Conservation (phyloP, 23 red algal genomes). For the Gracilaria gracilis region DNA sequence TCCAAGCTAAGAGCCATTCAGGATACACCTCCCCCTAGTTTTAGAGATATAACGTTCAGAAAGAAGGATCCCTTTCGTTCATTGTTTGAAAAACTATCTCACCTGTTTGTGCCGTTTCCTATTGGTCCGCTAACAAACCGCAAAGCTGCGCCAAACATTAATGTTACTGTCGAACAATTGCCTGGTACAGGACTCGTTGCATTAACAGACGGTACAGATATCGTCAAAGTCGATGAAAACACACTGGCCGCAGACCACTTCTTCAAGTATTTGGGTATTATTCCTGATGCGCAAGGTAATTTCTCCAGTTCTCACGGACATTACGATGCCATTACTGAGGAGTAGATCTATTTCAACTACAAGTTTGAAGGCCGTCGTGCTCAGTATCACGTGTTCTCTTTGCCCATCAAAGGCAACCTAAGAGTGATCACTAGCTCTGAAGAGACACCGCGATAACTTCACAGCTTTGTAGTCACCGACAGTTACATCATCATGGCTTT, state of each 20-base stretch:
- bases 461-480: constrained; percentile 61
- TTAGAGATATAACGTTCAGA: constrained; percentile 11
- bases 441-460: constrained; percentile 45
- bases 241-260: constrained; percentile 41
- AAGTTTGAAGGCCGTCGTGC: constrained; percentile 5
- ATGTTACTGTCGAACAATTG: constrained; percentile 32
- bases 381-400: constrained; percentile 40
- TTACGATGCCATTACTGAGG: constrained; percentile 12
- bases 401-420: not conserved
- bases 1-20: constrained; percentile 2
- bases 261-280: constrained; percentile 10
- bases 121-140: constrained; percentile 19
- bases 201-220: constrained; percentile 3
- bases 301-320: constrained; percentile 47
- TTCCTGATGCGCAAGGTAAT: constrained; percentile 4
- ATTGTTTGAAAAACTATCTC: constrained; percentile 29
- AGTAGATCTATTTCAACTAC: constrained; percentile 52
- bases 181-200: constrained; percentile 17
- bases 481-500: constrained; percentile 47
- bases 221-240: constrained; percentile 24
- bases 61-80: constrained; percentile 36
- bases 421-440: constrained; percentile 17
- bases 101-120: constrained; percentile 7
- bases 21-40: not conserved
- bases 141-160: constrained; percentile 3